Evolutionary conservation across 2,329 filamentous ascomycete species (phyloP).

Genomic region (Malbranchea cinnamomea): DNA sequence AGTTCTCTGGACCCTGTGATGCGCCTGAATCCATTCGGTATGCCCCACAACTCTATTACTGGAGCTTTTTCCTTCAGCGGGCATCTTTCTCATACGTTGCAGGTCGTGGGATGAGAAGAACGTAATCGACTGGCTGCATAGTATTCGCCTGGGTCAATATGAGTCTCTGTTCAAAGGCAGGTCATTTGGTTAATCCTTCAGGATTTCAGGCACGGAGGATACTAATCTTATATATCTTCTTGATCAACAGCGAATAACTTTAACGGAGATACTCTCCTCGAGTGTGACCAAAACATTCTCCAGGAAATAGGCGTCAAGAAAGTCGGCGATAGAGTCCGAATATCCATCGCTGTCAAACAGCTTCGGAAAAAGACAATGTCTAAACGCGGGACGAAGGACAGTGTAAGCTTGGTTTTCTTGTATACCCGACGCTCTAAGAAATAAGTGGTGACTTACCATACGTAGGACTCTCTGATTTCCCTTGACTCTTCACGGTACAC

Average conservation of each 20-base stretch:
- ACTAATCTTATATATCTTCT: slow-evolving; percentile 3
- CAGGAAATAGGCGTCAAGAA: slow-evolving; percentile 99
- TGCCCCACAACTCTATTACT: slow-evolving; percentile 9
- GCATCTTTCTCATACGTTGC: neutral
- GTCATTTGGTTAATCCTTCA: slow-evolving; percentile 2
- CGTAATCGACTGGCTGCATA: slow-evolving; percentile 80
- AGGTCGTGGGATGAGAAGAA: slow-evolving; percentile 75
- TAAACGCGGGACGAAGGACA: slow-evolving; percentile 68
- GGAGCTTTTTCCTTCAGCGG: neutral
- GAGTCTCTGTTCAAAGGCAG: slow-evolving; percentile 67
- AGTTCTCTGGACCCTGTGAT: slow-evolving; percentile 69
- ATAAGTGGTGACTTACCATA: neutral
- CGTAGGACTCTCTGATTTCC: slow-evolving; percentile 66
- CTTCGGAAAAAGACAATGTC: slow-evolving; percentile 61
- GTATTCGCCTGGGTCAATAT: slow-evolving; percentile 87
- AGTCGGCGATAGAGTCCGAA: slow-evolving; percentile 85
- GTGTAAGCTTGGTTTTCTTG: slow-evolving; percentile 42
- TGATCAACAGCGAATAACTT: slow-evolving; percentile 60
- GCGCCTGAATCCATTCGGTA: slow-evolving; percentile 60
- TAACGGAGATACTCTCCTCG: slow-evolving; percentile 89
- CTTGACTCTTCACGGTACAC: slow-evolving; percentile 53
- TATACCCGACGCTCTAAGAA: neutral
- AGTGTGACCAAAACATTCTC: slow-evolving; percentile 90
- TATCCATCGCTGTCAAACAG: slow-evolving; percentile 75
- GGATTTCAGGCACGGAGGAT: neutral